A percentile compares a stretch with the other conserved stretches of the same genome.
phyloP scores from a whole-genome alignment of 306 rosid species.

The Medicago lupulina region DNA sequence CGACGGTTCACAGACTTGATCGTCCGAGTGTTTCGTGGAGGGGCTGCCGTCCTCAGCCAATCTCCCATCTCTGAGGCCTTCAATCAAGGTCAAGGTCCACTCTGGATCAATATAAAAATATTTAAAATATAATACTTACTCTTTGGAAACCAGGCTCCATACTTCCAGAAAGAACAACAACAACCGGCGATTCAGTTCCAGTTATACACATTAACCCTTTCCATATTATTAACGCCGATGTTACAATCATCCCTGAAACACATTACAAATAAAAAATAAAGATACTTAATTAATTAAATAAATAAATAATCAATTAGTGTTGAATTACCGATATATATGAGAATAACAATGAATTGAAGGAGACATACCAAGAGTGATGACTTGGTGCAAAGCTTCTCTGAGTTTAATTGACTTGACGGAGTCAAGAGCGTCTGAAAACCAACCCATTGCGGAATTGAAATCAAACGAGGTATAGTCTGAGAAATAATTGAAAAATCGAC shows the following conservation, averaged over 20 bases:
- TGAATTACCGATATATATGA: neutral
- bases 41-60: too few relatives aligned
- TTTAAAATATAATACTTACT: slow-evolving; percentile 35
- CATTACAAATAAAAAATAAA: too few relatives aligned
- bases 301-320: neutral
- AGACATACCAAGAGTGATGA: slow-evolving; percentile 61
- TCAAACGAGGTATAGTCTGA: neutral
- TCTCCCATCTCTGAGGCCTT: too few relatives aligned
- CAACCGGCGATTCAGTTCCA: slow-evolving; percentile 88
- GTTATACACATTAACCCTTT: slow-evolving; percentile 82
- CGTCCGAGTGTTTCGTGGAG: too few relatives aligned
- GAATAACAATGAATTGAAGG: neutral
- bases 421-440: slow-evolving; percentile 54
- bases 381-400: slow-evolving; percentile 58
- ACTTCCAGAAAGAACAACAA: slow-evolving; percentile 94
- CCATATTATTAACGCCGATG: slow-evolving; percentile 87
- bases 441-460: slow-evolving; percentile 51
- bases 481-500: neutral
- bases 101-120: too few relatives aligned
- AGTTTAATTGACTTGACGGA: slow-evolving; percentile 65
- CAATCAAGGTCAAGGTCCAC: too few relatives aligned
- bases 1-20: too few relatives aligned
- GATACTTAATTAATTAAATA: neutral
- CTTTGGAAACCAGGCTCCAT: slow-evolving; percentile 96
- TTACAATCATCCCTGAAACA: slow-evolving; percentile 75